Conservation (phyloP, 345 rosid species). For the Alliaria petiolata region DNA sequence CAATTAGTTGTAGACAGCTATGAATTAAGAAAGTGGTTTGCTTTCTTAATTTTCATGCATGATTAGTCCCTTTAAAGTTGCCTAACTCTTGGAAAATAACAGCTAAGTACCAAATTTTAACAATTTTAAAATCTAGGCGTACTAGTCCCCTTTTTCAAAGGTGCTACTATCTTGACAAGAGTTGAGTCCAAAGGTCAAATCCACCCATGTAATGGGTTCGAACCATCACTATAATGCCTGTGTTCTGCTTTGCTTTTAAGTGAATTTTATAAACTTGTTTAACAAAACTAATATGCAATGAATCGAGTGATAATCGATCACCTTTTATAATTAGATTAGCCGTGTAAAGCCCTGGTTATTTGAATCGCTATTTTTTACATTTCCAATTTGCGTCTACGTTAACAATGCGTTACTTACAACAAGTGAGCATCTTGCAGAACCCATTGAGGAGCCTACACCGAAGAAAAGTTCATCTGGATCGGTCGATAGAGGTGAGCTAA, state of each 20-base stretch:
- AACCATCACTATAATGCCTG: background rate
- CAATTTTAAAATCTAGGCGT: background rate
- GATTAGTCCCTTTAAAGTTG: slow-evolving; percentile 1
- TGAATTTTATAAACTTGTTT: background rate
- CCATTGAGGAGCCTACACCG: slow-evolving; percentile 44
- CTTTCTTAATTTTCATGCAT: slow-evolving; percentile 13
- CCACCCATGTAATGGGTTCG: background rate
- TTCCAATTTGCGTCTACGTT: background rate
- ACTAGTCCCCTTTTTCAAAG: background rate
- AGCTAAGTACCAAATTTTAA: background rate
- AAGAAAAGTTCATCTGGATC: slow-evolving; percentile 67
- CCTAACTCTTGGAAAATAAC: background rate
- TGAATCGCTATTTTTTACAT: background rate
- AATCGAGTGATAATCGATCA: background rate
- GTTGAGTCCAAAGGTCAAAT: background rate
- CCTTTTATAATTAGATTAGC: background rate
- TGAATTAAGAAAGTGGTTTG: slow-evolving; percentile 5
- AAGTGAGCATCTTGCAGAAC: slow-evolving; percentile 43
- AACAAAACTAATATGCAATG: background rate
- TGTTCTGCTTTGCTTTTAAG: background rate
- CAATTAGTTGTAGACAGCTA: slow-evolving; percentile 29
- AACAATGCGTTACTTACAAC: background rate
- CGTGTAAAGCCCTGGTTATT: background rate
- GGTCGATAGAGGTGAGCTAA: slow-evolving; percentile 58
- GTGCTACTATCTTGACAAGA: background rate